phyloP scores from a whole-genome alignment of 306 rosid genomes.

The Senna tora region DNA sequence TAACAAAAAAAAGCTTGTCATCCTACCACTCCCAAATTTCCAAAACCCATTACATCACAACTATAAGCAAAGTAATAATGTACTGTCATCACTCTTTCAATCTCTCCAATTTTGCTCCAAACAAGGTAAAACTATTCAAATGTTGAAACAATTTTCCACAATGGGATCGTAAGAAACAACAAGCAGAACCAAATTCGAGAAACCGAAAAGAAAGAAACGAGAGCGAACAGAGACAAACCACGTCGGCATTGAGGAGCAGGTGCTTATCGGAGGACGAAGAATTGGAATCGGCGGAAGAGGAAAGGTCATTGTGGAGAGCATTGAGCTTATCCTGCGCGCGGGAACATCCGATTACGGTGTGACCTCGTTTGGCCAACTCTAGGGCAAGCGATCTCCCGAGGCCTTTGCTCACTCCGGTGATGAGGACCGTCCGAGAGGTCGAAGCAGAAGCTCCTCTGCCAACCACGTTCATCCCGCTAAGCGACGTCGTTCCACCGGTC shows the following conservation, averaged over 20 bases:
- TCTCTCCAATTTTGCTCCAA: neutral
- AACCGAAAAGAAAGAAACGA: neutral
- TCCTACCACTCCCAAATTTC: neutral
- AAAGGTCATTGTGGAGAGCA: constrained; percentile 59
- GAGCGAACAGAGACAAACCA: constrained; percentile 42
- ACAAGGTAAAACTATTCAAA: too few species aligned
- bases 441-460: constrained; percentile 8
- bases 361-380: constrained; percentile 75
- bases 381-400: constrained; percentile 76
- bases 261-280: constrained; percentile 39
- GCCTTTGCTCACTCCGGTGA: constrained; percentile 83
- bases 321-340: constrained; percentile 71
- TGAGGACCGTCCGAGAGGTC: constrained; percentile 51
- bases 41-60: neutral
- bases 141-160: too few species aligned
- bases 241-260: constrained; percentile 62
- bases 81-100: neutral
- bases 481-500: constrained; percentile 5
- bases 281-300: constrained; percentile 25
- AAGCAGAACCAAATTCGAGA: neutral
- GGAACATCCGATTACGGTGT: constrained; percentile 75
- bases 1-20: neutral
- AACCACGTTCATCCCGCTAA: constrained; percentile 2
- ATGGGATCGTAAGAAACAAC: too few species aligned
- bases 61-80: neutral